phyloP scores from a whole-genome alignment of 2,329 filamentous ascomycete genomes.

The Aureobasidium sp. region DNA sequence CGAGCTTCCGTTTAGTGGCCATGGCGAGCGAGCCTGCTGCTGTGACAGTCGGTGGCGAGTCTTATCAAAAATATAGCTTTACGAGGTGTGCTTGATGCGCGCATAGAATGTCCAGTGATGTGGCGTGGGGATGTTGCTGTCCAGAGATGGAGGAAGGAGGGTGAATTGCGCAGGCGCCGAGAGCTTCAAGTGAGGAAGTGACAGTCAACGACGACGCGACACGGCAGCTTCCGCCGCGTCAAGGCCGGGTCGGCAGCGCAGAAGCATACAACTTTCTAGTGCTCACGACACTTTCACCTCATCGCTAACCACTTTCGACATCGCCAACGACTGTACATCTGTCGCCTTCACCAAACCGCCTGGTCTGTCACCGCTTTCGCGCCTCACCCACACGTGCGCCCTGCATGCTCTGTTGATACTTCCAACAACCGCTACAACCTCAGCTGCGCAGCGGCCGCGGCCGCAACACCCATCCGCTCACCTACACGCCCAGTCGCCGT shows the following conservation, averaged over 20 bases:
- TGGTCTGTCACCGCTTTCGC: background rate
- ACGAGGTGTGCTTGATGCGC: background rate
- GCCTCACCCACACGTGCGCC: background rate
- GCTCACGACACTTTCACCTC: background rate
- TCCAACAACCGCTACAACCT: background rate
- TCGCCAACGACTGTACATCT: background rate
- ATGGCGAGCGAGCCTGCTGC: slow-evolving; percentile 44
- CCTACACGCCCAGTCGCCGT: background rate
- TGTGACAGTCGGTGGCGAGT: background rate
- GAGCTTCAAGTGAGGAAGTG: slow-evolving; percentile 2
- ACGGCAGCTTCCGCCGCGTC: slow-evolving; percentile 3
- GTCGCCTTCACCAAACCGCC: background rate
- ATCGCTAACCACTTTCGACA: background rate
- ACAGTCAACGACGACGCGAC: background rate
- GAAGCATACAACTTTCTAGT: background rate
- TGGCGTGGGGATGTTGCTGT: background rate
- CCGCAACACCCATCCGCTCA: background rate
- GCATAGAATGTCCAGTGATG: background rate
- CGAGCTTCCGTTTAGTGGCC: slow-evolving; percentile 89
- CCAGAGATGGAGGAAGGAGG: background rate
- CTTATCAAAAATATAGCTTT: background rate
- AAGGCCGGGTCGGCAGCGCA: background rate
- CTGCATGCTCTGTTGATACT: slow-evolving; percentile 1
- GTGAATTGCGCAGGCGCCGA: background rate
- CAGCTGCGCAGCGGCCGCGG: slow-evolving; percentile 11